A percentile compares a stretch with the other conserved stretches of the same genome.
phyloP scores from a whole-genome alignment of 192 early-diverging fungal genomes.

The Dimargaris xerosporica region DNA sequence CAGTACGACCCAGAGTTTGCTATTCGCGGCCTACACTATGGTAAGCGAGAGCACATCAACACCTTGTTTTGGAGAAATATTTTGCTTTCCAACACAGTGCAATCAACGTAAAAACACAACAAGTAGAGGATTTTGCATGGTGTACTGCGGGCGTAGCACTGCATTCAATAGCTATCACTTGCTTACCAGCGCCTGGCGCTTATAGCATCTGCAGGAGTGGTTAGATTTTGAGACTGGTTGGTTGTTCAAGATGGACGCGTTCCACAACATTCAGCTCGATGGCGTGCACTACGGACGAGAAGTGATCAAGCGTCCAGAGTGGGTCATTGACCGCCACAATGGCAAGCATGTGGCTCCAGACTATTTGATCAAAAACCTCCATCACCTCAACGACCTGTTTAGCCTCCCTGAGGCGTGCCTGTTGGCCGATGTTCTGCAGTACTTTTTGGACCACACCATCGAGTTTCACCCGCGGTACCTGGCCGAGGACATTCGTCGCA shows the following conservation, averaged over 20 bases:
- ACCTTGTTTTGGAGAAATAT: no score
- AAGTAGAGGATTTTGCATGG: no score
- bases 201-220: no score
- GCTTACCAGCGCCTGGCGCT: no score
- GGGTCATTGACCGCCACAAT: slow-evolving; percentile 35
- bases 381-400: slow-evolving; percentile 45
- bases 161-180: no score
- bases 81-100: no score
- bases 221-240: slow-evolving; percentile 39
- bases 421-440: slow-evolving; percentile 41
- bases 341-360: slow-evolving; percentile 40
- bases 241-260: slow-evolving; percentile 46
- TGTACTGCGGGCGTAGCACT: no score
- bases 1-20: slow-evolving; percentile 40
- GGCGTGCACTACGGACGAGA: slow-evolving; percentile 36
- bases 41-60: no score
- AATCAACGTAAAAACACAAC: no score
- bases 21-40: slow-evolving; percentile 42
- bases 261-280: slow-evolving; percentile 44
- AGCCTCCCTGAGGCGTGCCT: slow-evolving; percentile 38
- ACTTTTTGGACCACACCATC: slow-evolving; percentile 36
- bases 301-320: slow-evolving; percentile 31
- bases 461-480: slow-evolving; percentile 46
- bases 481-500: slow-evolving; percentile 35
- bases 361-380: slow-evolving; percentile 36